phyloP scores from a whole-genome alignment of 805 yeast species.

The Debaryomyces castellii region DNA sequence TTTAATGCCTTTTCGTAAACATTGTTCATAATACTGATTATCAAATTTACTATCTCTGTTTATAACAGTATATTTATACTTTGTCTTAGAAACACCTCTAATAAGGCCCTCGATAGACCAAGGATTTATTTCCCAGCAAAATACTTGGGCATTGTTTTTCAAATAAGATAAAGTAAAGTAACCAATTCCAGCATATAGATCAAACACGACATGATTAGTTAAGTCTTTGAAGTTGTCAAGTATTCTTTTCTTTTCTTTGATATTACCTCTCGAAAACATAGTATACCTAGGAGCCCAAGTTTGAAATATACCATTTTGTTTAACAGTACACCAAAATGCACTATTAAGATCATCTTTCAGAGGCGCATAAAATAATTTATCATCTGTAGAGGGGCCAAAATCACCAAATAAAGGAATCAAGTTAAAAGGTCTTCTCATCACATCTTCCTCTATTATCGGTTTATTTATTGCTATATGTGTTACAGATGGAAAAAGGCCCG shows the following conservation, averaged over 20 bases:
- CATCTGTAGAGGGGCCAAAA: conserved; percentile 50
- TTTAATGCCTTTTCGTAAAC: conserved; percentile 15
- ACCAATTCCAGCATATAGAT: conserved; percentile 83
- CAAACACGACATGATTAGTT: conserved; percentile 50
- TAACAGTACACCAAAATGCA: conserved; percentile 70
- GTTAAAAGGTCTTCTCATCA: conserved; percentile 64
- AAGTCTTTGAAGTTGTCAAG: conserved; percentile 42
- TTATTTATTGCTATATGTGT: conserved; percentile 72
- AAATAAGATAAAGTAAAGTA: conserved; percentile 75
- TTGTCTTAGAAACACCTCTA: conserved; percentile 52
- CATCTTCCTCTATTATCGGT: conserved; percentile 59
- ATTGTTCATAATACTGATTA: conserved; percentile 15
- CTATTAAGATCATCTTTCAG: conserved; percentile 38
- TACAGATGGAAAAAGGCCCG: conserved; percentile 15
- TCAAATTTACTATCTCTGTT: conserved; percentile 26
- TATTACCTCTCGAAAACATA: conserved; percentile 86
- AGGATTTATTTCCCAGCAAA: conserved; percentile 83
- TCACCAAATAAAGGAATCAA: conserved; percentile 63
- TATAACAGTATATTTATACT: conserved; percentile 35
- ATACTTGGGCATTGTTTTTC: conserved; percentile 50
- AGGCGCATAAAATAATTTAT: conserved; percentile 33
- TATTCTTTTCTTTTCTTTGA: conserved; percentile 74
- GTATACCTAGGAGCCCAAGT: conserved; percentile 84
- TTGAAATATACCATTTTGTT: conserved; percentile 75
- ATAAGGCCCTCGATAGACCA: conserved; percentile 77